Evolutionary conservation across 2,329 filamentous ascomycete genomes (phyloP), one percentile per base, ranked within the genome.

Genomic region (Clonostachys sp.): DNA sequence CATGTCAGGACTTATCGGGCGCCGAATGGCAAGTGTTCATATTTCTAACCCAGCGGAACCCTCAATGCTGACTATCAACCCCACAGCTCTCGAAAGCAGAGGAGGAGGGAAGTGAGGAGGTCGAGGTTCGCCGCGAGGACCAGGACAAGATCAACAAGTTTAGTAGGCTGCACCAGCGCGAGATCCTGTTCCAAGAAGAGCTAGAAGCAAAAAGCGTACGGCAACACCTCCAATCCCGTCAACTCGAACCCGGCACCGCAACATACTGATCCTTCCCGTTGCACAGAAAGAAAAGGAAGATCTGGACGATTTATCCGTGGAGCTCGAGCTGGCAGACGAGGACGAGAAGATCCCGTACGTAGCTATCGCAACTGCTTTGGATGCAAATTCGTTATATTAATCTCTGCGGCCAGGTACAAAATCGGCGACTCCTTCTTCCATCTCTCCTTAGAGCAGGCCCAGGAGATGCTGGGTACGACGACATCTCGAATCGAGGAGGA

Each of bases 141-240:
- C 94, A 99, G 69, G 91, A 97, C 73, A 95, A 94, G 72, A 99
- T 99, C 81, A 99, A 99, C 72, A 86, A 84, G 55, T 99, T 99
- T 77, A 96, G 91, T 68, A 85, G 91, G 41, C 76, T 99, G 53
- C 94, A 99, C 66, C 90, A 95, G 64, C 86, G 89, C 45, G 88
- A 96, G 65, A 77, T 87, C 34, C 68, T 77, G 4, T 66, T 97
- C 5, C 85, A 95, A 62, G 91, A 95, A 43, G 84, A 94, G 57
- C 71, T 97, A 54, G 86, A 87, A 62, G 66, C 70, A 6, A 96
- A 95, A 66, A 83, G 83, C 65, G 92, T 91, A 65, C 51, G 82
- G 67, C 18, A 12, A 9, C 3, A 30, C 8, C 4, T 9, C 24
- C 9, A 30, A 10, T 30, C 24, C 10, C 24, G 24, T 10, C 24